phyloP scores from a whole-genome alignment of 2,329 filamentous ascomycete genomes.

The Penicillium psychrosexuale region DNA sequence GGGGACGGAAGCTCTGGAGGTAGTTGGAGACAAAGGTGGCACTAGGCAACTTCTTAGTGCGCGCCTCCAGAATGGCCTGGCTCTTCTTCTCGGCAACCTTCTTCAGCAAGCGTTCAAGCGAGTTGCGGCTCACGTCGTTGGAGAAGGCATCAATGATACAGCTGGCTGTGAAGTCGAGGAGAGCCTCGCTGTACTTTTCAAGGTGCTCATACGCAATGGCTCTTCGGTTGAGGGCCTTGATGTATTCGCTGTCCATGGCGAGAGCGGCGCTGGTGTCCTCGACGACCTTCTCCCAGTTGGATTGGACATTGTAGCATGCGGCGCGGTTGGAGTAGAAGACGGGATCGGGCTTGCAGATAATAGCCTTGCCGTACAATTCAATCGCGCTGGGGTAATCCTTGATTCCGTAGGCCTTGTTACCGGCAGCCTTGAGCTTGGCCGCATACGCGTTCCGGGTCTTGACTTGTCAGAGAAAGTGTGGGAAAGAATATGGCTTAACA shows the following conservation, averaged over 20 bases:
- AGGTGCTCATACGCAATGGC: conserved; percentile 96
- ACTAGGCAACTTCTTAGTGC: conserved; percentile 83
- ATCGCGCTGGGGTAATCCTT: conserved; percentile 95
- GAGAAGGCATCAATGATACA: conserved; percentile 98
- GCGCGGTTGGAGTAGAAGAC: conserved; percentile 99
- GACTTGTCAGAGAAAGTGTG: conserved; percentile 11
- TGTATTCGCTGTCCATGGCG: conserved; percentile 88
- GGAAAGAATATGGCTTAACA: conserved; percentile 8
- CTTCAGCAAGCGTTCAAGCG: conserved; percentile 90
- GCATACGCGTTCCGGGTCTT: conserved; percentile 83
- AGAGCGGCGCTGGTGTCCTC: conserved; percentile 95
- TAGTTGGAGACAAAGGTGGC: conserved; percentile 98
- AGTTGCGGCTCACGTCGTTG: conserved; percentile 81
- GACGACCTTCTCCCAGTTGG: conserved; percentile 92
- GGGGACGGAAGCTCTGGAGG: conserved; percentile 92
- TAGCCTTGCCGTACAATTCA: conserved; percentile 90
- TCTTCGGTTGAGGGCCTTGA: conserved; percentile 95
- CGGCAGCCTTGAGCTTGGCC: conserved; percentile 86
- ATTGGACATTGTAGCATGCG: conserved; percentile 91
- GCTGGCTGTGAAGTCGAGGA: conserved; percentile 96
- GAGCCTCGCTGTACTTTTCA: conserved; percentile 84
- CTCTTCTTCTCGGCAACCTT: conserved; percentile 95
- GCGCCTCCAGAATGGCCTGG: conserved; percentile 77
- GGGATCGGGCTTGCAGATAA: conserved; percentile 93
- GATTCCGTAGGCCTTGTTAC: conserved; percentile 92